phyloP scores from a whole-genome alignment of 768 basidiomycete species.

The Leccinum pellstonianum region DNA sequence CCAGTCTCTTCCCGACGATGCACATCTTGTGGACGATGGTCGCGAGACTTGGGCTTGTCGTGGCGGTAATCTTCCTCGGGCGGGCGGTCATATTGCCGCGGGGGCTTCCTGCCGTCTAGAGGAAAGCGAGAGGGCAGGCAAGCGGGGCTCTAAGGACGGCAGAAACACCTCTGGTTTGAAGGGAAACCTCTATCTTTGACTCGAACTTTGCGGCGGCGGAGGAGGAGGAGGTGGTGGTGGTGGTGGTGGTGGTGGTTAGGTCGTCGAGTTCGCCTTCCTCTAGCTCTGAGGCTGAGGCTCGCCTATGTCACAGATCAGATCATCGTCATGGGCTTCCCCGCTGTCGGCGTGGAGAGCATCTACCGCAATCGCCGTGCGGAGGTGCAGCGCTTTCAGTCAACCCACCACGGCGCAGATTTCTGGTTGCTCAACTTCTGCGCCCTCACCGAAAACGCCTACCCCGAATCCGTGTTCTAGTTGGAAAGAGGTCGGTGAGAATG shows the following conservation, averaged over 20 bases:
- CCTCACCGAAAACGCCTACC: slow-evolving; percentile 76
- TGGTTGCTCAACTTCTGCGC: slow-evolving; percentile 93
- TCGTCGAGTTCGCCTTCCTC: too few relatives aligned
- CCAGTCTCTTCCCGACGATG: slow-evolving; percentile 14
- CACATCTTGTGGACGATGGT: slow-evolving; percentile 21
- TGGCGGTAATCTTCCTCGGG: slow-evolving; percentile 47
- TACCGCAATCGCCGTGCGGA: slow-evolving; percentile 81
- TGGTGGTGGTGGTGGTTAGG: too few relatives aligned
- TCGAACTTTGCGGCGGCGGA: slow-evolving; percentile 34
- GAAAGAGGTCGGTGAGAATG: too few relatives aligned
- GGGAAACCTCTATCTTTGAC: slow-evolving; percentile 63
- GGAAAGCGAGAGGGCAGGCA: slow-evolving; percentile 37
- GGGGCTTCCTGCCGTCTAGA: slow-evolving; percentile 25
- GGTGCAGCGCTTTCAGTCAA: slow-evolving; percentile 70
- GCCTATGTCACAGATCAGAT: slow-evolving; percentile 72
- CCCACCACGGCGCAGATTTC: slow-evolving; percentile 71
- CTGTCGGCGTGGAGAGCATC: slow-evolving; percentile 69
- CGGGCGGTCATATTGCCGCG: slow-evolving; percentile 38
- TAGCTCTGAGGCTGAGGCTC: slow-evolving; percentile 24
- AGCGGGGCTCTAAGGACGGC: slow-evolving; percentile 19
- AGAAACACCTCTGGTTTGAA: slow-evolving; percentile 52
- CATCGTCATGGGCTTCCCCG: slow-evolving; percentile 85
- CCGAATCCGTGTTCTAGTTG: slow-evolving; percentile 51
- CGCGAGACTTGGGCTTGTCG: slow-evolving; percentile 23
- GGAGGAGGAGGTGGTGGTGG: slow-evolving; percentile 30